Conservation (phyloP, 192 early-diverging fungal genomes). For the Backusella tuberculispora region DNA sequence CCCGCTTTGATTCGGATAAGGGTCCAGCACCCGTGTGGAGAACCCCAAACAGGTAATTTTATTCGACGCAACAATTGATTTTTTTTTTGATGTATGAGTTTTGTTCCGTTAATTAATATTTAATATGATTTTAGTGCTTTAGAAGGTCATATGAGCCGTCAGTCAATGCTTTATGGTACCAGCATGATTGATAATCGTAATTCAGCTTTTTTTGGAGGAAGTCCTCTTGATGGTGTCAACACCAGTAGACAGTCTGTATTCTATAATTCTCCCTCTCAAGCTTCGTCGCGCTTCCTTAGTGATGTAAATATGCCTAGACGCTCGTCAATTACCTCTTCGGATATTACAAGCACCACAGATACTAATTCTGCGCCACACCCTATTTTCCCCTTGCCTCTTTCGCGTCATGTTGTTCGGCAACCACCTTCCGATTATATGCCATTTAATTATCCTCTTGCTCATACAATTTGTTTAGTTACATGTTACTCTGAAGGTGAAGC, state of each 20-base stretch:
- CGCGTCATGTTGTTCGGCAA: conserved; percentile 42
- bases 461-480: conserved; percentile 81
- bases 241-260: conserved; percentile 5
- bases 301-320: conserved; percentile 11
- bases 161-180: conserved; percentile 14
- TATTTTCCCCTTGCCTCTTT: conserved; percentile 41
- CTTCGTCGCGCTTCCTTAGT: conserved; percentile 1
- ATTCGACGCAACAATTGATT: conserved; percentile 25
- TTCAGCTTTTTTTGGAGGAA: neutral
- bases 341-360: conserved; percentile 15
- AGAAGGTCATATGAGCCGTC: conserved; percentile 8
- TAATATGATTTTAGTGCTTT: conserved; percentile 5
- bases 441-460: conserved; percentile 53
- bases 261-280: neutral
- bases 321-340: conserved; percentile 9
- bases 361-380: neutral
- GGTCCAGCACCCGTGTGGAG: neutral
- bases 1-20: neutral
- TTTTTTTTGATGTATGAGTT: neutral
- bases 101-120: neutral
- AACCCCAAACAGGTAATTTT: neutral
- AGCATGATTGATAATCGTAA: neutral
- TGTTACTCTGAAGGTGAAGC: conserved; percentile 91
- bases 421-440: conserved; percentile 50
- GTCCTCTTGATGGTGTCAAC: neutral